Evolutionary conservation across 1,284 basidiomycete genomes (phyloP).

Genomic region (Cronartium quercuum): DNA sequence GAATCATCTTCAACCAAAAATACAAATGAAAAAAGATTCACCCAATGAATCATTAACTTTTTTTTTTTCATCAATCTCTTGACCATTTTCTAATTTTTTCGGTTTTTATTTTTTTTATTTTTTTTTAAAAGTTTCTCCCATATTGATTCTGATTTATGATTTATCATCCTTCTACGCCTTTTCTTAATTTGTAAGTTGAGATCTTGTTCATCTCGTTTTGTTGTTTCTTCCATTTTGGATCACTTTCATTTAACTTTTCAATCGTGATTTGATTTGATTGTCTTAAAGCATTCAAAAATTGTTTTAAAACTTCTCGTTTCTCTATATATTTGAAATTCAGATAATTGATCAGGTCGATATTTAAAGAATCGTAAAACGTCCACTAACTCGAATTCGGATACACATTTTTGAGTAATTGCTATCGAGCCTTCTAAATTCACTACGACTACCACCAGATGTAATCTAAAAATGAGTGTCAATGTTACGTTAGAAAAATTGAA

Average conservation of each 20-base stretch:
- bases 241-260: neutral
- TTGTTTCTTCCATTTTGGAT: neutral
- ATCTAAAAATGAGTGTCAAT: neutral
- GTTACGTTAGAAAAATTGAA: neutral
- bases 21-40: neutral
- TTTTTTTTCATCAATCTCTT: no score
- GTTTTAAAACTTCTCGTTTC: neutral
- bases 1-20: neutral
- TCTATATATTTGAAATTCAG: constrained; percentile 47
- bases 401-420: constrained; percentile 53
- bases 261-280: neutral
- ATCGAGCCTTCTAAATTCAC: constrained; percentile 49
- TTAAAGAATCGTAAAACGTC: constrained; percentile 51
- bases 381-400: constrained; percentile 50
- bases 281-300: neutral
- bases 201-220: neutral
- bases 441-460: constrained; percentile 41
- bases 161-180: neutral
- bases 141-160: neutral
- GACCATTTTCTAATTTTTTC: neutral
- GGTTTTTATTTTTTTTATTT: no score
- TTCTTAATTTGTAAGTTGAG: neutral
- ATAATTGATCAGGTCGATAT: constrained; percentile 51
- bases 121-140: neutral
- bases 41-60: neutral